These are phyloP conservation scores for Helminthosporium solani DNA, from an alignment of 2,329 filamentous ascomycete genomes.

Conservation along the genomic window DNA sequence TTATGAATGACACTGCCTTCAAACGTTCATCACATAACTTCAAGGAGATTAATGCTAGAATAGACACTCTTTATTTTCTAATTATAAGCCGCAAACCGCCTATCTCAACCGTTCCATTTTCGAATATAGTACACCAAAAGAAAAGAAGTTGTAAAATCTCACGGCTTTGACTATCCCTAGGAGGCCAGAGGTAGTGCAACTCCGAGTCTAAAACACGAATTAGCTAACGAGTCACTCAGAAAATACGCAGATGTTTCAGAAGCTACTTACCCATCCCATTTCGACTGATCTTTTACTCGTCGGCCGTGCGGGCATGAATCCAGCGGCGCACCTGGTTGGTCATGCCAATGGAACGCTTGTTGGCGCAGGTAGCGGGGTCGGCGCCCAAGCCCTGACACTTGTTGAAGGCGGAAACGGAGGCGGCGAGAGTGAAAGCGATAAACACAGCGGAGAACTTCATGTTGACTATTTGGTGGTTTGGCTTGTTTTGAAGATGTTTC, in stretches of 20 bases:
- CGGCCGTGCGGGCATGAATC: background rate
- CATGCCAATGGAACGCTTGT: background rate
- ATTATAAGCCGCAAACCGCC: too few relatives aligned
- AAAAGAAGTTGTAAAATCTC: too few relatives aligned
- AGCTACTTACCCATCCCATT: background rate
- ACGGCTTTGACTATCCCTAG: too few relatives aligned
- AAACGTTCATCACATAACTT: too few relatives aligned
- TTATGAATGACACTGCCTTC: too few relatives aligned
- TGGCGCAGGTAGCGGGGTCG: background rate
- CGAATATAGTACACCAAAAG: too few relatives aligned
- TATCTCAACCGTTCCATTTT: too few relatives aligned
- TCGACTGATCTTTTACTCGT: background rate
- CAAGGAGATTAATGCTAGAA: too few relatives aligned
- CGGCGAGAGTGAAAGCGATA: background rate
- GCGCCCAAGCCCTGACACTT: background rate
- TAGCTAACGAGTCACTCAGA: background rate
- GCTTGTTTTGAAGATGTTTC: background rate
- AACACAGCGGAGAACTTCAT: background rate
- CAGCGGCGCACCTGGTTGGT: background rate
- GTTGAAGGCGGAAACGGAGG: background rate
- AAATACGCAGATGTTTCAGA: background rate
- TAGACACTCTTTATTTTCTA: too few relatives aligned
- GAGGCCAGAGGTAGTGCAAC: background rate
- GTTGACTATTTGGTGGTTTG: background rate
- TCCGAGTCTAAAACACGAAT: background rate